These are phyloP conservation scores for Geotrichum citri-aurantii DNA, from an alignment of 1,139 yeast genomes.

Conservation along the genomic window DNA sequence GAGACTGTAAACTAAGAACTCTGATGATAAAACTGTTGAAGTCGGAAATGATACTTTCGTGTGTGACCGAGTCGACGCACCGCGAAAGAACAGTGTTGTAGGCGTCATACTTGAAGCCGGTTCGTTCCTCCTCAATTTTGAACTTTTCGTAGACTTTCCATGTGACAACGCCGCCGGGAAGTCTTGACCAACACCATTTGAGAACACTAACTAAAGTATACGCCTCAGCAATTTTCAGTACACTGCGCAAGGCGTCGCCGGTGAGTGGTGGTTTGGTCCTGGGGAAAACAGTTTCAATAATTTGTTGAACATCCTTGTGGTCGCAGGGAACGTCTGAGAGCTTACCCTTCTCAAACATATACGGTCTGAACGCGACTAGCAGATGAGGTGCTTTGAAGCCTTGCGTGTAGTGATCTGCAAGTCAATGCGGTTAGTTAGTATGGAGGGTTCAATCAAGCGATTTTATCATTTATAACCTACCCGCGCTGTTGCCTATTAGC, in stretches of 20 bases:
- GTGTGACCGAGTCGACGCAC: conserved; percentile 76
- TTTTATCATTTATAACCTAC: background rate
- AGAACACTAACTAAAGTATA: conserved; percentile 61
- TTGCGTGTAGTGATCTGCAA: background rate
- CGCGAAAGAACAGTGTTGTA: conserved; percentile 79
- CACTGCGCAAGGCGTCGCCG: conserved; percentile 30
- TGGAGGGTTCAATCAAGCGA: background rate
- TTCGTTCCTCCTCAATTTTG: conserved; percentile 50
- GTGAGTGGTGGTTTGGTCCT: conserved; percentile 25
- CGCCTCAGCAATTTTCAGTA: conserved; percentile 29
- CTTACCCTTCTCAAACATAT: conserved; percentile 11
- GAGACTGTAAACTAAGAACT: conserved; percentile 72
- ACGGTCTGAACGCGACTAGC: conserved; percentile 32
- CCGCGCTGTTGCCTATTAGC: conserved; percentile 1
- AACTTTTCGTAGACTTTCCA: conserved; percentile 79
- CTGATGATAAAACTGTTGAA: conserved; percentile 75
- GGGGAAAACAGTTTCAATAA: conserved; percentile 28
- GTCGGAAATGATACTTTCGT: conserved; percentile 83
- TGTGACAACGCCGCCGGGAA: conserved; percentile 73
- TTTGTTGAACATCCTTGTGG: conserved; percentile 24
- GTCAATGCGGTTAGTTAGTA: background rate
- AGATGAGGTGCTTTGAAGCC: conserved; percentile 29
- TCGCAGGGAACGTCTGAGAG: conserved; percentile 19
- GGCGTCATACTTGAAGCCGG: conserved; percentile 54
- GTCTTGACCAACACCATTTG: conserved; percentile 80